A percentile compares a stretch with the other conserved stretches of the same genome.
phyloP scores from a whole-genome alignment of 129 eudicot genomes.

The Arctium minus region DNA sequence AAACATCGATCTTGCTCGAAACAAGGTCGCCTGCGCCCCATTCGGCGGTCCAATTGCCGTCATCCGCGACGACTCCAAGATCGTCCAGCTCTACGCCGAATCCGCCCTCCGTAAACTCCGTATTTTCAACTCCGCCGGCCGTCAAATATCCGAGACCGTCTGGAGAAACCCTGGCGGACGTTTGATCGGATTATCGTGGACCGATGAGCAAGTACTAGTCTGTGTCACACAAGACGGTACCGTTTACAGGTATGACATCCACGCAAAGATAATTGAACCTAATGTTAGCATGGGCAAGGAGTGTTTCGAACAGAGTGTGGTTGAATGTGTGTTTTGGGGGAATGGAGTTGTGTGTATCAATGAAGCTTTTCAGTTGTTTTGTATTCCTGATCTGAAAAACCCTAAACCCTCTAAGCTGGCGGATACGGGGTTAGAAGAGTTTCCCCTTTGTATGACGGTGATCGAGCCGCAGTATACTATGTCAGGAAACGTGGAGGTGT shows the following conservation, averaged over 20 bases:
- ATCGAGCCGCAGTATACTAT: constrained; percentile 87
- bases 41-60: constrained; percentile 95
- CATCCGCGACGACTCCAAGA: constrained; percentile 94
- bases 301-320: constrained; percentile 69
- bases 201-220: constrained; percentile 70
- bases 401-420: constrained; percentile 53
- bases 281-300: constrained; percentile 64
- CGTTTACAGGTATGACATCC: constrained; percentile 64
- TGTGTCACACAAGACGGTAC: constrained; percentile 94
- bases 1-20: constrained; percentile 80
- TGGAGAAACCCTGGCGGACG: constrained; percentile 96
- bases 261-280: constrained; percentile 48
- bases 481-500: constrained; percentile 93
- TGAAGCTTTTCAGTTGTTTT: constrained; percentile 68
- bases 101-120: constrained; percentile 98
- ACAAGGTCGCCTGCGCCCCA: constrained; percentile 91
- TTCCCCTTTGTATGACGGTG: constrained; percentile 81
- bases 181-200: constrained; percentile 80
- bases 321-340: constrained; percentile 96
- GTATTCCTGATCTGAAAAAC: constrained; percentile 67
- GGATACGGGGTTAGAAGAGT: constrained; percentile 67
- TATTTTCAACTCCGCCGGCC: constrained; percentile 84
- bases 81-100: constrained; percentile 95
- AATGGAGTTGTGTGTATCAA: constrained; percentile 89
- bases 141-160: constrained; percentile 64